Evolutionary conservation across 805 yeast species (phyloP).

Genomic region (Teunomyces funiuensis): DNA sequence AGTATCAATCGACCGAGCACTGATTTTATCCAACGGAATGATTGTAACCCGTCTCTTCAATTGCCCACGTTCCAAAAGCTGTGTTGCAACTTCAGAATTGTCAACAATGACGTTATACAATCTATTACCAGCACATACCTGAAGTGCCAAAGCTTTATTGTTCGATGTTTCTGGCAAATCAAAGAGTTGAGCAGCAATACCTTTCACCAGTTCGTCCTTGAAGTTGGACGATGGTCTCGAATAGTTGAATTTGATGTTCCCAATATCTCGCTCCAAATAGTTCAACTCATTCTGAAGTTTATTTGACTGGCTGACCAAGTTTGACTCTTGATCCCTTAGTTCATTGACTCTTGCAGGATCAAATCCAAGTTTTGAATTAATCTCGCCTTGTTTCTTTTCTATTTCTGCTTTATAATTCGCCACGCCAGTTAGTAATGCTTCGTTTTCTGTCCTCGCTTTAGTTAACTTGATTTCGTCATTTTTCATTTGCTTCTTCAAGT

Average conservation of each 20-base stretch:
- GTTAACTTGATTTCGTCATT: slow-evolving; percentile 49
- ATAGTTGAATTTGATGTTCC: slow-evolving; percentile 76
- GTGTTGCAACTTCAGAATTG: slow-evolving; percentile 80
- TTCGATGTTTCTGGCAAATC: slow-evolving; percentile 53
- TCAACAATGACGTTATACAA: slow-evolving; percentile 90
- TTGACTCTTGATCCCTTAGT: slow-evolving; percentile 46
- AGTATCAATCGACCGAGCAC: slow-evolving; percentile 54
- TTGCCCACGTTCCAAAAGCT: slow-evolving; percentile 73
- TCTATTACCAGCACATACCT: slow-evolving; percentile 91
- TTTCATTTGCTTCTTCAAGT: slow-evolving; percentile 52
- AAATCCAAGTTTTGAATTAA: slow-evolving; percentile 54
- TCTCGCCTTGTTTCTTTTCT: slow-evolving; percentile 36
- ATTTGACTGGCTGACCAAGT: slow-evolving; percentile 45
- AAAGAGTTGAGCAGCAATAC: slow-evolving; percentile 87
- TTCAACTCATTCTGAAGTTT: slow-evolving; percentile 50
- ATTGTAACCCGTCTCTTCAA: slow-evolving; percentile 83
- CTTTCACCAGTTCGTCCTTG: slow-evolving; percentile 65
- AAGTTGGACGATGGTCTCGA: slow-evolving; percentile 63
- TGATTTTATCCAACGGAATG: slow-evolving; percentile 85
- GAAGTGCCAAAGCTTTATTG: slow-evolving; percentile 77
- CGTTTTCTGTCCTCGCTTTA: slow-evolving; percentile 53
- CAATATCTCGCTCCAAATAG: slow-evolving; percentile 57
- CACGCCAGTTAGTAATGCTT: slow-evolving; percentile 42
- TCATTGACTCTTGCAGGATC: slow-evolving; percentile 46
- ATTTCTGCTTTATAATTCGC: slow-evolving; percentile 41